phyloP scores from a whole-genome alignment of 1,139 yeast species.

The Diutina rugosa region DNA sequence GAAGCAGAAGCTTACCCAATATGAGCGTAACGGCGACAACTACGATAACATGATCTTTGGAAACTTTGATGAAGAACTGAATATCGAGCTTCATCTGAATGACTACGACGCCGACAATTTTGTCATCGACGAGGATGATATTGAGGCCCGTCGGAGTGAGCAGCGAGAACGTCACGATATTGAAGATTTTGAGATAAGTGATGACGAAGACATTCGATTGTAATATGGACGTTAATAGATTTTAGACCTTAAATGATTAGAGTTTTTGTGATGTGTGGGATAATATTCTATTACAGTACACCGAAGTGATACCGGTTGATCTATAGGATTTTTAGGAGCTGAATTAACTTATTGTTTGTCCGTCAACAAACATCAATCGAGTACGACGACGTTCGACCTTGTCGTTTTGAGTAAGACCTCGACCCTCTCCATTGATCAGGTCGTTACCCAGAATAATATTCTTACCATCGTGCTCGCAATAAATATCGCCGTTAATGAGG shows the following conservation, averaged over 20 bases:
- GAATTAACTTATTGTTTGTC: background rate
- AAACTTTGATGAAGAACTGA: constrained; percentile 22
- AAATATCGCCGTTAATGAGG: constrained; percentile 33
- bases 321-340: background rate
- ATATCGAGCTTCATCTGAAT: constrained; percentile 20
- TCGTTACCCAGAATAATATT: background rate
- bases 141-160: background rate
- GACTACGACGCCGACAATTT: constrained; percentile 26
- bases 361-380: background rate
- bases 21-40: constrained; percentile 12
- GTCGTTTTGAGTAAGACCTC: background rate
- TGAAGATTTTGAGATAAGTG: constrained; percentile 1
- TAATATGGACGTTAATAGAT: background rate
- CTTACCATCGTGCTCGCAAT: constrained; percentile 30
- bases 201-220: background rate
- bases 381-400: background rate
- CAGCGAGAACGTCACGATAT: background rate
- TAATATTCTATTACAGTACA: background rate
- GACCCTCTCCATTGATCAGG: background rate
- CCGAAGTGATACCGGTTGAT: background rate
- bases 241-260: background rate
- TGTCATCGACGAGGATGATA: constrained; percentile 17
- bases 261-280: background rate
- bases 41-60: constrained; percentile 28
- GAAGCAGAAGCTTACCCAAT: constrained; percentile 22